Evolutionary conservation across 2,329 filamentous ascomycete species (phyloP), one percentile per base, ranked within the genome.

Genomic region (Aspergillus pseudoglaucus): DNA sequence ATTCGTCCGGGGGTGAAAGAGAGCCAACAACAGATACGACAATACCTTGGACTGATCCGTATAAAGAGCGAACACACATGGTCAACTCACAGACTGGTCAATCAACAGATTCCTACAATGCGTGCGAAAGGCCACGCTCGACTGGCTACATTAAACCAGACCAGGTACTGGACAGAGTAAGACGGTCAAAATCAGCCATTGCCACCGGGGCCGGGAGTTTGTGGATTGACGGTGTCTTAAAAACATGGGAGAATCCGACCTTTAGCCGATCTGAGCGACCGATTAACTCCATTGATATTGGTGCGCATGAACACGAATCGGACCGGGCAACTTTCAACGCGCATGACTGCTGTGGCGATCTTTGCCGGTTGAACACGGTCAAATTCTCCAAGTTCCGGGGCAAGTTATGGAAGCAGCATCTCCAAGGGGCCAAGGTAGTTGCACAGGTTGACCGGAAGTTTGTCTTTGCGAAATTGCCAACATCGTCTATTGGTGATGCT

Each of bases 361-460:
- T 53, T 50, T 64, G 51, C 23, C 51, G 50, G 22, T 56, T 60
- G 38, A 55, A 57, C 38, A 50, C 45, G 27, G 47, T 55, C 30
- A 55, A 53, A 50, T 39, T 66, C 59, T 52, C 58, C 47, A 60
- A 59, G 57, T 59, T 62, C 52, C 59, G 52, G 27, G 64, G 63
- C 4, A 69, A 60, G 48, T 53, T 96, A 1, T 87, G 83, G 1
- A 87, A 83, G 54, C 59, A 71, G 4, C 77, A 76, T 0, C 70
- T 96, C 7, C 62, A 66, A 1, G 61, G 68, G 6, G 87, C 87
- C 0, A 69, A 79, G 43, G 74, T 95, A 0, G 78, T 98, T 38
- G 77, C 83, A 0, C 93, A 98, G 60, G 85, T 98, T 1, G 91
- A 97, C 63, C 76, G 74, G 12, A 98, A 98, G 64, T 98, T 95